Evolutionary conservation across 495 filamentous ascomycete genomes (phyloP), one percentile per base, ranked within the genome.

Genomic region (Elaphomyces granulatus): DNA sequence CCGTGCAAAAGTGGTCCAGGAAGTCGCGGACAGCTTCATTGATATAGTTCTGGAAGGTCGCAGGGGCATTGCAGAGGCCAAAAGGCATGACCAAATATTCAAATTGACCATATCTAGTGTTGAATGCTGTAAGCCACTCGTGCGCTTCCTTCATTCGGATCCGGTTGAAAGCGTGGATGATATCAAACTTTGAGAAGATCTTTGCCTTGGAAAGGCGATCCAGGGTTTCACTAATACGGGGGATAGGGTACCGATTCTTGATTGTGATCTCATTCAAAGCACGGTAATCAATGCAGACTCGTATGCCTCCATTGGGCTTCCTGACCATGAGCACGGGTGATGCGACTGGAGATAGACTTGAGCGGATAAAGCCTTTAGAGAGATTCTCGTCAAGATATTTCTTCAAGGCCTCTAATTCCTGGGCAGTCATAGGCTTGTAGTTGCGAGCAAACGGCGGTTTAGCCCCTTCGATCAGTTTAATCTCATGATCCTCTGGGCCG

Each of bases 61-160:
- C 32, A 9, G 32, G 38, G 41, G 33, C 32, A 18, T 52, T 48
- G 23, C 32, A 52, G 8, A 52, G 26, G 15, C 47, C 18, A 15
- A 50, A 50, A 15, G 26, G 33, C 33, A 50, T 48, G 16, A 55
- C 34, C 16, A 37, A n/a, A 21, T 45, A 51, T 37, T 54, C 19
- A 21, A 32, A 52, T 15, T 47, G 20, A 34, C 42, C 19, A 15
- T 32, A 49, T 21, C 51, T 37, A 32, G 23, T 54, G 17, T 20
- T 21, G 32, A 52, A 52, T 40, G 36, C 41, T 16, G 34, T 52
- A 43, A 46, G 46, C 34, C 31, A 50, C 44, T 28, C 23, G 6
- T 28, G 23, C 6, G 6, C 23, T 28, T 28, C 23, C 23, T 28
- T 28, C 6, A 28, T 28, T 12, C 23, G 23, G 12, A 28, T 28